Conservation (phyloP, 495 filamentous ascomycete species). For the Daldinia loculata region DNA sequence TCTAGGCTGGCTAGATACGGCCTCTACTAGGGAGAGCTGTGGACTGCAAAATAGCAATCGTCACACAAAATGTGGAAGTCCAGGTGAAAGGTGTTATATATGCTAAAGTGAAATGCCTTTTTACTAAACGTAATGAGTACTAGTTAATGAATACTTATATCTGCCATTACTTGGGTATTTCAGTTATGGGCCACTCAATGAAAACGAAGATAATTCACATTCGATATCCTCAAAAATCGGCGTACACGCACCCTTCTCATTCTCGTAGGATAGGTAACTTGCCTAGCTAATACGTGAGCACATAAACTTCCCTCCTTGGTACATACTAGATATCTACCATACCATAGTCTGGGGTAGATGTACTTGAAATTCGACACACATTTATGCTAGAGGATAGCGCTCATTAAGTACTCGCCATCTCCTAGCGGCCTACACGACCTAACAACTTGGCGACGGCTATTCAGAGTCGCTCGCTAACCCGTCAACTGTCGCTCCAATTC, state of each 20-base stretch:
- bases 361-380: neutral
- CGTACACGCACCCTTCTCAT: neutral
- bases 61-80: conserved; percentile 6
- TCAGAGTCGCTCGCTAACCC: conserved; percentile 9
- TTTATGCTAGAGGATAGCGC: conserved; percentile 18
- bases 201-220: neutral
- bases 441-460: conserved; percentile 1
- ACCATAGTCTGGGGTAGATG: neutral
- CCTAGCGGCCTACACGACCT: neutral
- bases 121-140: neutral
- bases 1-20: conserved; percentile 23
- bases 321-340: neutral
- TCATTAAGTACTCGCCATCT: conserved; percentile 21
- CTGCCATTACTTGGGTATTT: neutral
- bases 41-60: conserved; percentile 39
- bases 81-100: neutral
- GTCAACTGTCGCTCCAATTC: neutral
- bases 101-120: neutral
- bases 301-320: neutral
- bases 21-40: conserved; percentile 29
- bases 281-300: neutral
- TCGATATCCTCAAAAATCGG: neutral
- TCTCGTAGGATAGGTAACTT: conserved; percentile 3
- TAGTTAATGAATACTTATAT: neutral
- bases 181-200: neutral